Conservation (phyloP, 495 filamentous ascomycete genomes). For the Penicillium goetzii region DNA sequence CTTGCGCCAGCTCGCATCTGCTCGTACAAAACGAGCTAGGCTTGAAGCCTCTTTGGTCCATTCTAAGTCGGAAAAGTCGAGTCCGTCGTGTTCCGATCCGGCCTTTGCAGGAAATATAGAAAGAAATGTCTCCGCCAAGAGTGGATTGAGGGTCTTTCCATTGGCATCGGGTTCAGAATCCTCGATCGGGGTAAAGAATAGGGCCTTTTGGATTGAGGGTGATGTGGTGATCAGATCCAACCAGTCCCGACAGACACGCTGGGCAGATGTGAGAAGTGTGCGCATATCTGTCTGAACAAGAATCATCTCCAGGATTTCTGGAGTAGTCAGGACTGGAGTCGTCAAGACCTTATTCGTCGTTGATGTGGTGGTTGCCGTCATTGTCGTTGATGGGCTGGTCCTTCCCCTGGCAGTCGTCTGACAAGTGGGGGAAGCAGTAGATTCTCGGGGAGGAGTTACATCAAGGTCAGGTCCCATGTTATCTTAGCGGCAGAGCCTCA, state of each 20-base stretch:
- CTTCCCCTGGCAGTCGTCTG: too few relatives aligned
- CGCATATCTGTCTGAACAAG: conserved; percentile 15
- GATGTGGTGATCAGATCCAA: conserved; percentile 10
- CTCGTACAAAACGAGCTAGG: conserved; percentile 4
- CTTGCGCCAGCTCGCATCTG: conserved; percentile 16
- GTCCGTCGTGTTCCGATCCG: not conserved
- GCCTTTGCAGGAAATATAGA: conserved; percentile 10
- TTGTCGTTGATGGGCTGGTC: not conserved
- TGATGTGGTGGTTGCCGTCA: not conserved
- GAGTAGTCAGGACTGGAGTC: conserved; percentile 12
- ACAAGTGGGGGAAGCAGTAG: not conserved
- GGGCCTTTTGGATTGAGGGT: conserved; percentile 17
- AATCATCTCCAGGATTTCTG: conserved; percentile 23
- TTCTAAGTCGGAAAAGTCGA: conserved; percentile 2
- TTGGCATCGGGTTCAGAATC: conserved; percentile 4
- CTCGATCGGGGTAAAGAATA: conserved; percentile 22
- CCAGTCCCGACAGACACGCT: conserved; percentile 21
- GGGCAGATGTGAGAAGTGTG: conserved; percentile 19
- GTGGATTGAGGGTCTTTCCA: conserved; percentile 9
- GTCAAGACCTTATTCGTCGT: not conserved
- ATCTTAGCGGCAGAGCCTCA: not conserved
- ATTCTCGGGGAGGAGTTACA: not conserved
- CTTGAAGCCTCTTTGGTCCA: not conserved
- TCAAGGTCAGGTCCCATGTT: not conserved
- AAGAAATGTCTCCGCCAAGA: conserved; percentile 12